A percentile compares a stretch with the other conserved stretches of the same genome.
Evolutionary conservation across 2,329 filamentous ascomycete species (phyloP).

Genomic region (Remersonia thermophila): DNA sequence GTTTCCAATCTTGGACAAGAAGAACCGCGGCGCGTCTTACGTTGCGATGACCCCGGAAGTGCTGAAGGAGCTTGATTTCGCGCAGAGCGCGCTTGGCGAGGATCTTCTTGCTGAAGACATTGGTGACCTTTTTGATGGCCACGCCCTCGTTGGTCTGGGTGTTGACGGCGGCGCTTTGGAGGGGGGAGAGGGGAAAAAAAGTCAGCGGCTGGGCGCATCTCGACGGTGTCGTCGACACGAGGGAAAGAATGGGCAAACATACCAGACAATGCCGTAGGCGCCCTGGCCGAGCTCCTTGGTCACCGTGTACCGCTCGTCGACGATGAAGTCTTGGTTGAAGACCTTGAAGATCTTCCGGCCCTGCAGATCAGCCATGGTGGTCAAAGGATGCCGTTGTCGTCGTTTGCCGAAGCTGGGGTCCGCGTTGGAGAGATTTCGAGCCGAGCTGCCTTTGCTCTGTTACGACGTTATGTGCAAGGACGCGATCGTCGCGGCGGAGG

Average conservation of each 20-base stretch:
- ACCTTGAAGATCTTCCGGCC: slow-evolving; percentile 92
- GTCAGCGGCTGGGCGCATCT: not conserved
- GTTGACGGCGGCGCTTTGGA: slow-evolving; percentile 76
- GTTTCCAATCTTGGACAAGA: slow-evolving; percentile 8
- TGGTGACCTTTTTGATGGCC: slow-evolving; percentile 99
- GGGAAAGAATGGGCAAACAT: slow-evolving; percentile 23
- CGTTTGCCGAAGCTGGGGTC: not conserved
- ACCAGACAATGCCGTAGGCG: slow-evolving; percentile 98
- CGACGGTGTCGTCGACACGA: not conserved
- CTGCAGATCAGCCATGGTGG: slow-evolving; percentile 25
- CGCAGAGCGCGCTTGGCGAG: slow-evolving; percentile 92
- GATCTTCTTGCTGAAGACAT: slow-evolving; percentile 99
- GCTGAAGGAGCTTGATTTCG: slow-evolving; percentile 97
- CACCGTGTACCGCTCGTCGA: slow-evolving; percentile 95
- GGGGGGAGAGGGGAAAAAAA: too few species aligned
- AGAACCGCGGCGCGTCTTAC: slow-evolving; percentile 33
- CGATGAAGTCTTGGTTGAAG: slow-evolving; percentile 98
- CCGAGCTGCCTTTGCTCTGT: too few species aligned
- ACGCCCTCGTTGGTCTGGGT: slow-evolving; percentile 83
- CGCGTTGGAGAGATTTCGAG: too few species aligned
- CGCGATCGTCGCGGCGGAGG: too few species aligned
- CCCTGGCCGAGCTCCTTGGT: slow-evolving; percentile 98
- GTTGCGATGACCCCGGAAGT: slow-evolving; percentile 85
- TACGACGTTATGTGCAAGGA: too few species aligned
- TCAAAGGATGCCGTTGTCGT: slow-evolving; percentile 1